A percentile compares a stretch with the other conserved stretches of the same genome.
Conservation (phyloP, 345 rosid genomes). For the Populus simonii region DNA sequence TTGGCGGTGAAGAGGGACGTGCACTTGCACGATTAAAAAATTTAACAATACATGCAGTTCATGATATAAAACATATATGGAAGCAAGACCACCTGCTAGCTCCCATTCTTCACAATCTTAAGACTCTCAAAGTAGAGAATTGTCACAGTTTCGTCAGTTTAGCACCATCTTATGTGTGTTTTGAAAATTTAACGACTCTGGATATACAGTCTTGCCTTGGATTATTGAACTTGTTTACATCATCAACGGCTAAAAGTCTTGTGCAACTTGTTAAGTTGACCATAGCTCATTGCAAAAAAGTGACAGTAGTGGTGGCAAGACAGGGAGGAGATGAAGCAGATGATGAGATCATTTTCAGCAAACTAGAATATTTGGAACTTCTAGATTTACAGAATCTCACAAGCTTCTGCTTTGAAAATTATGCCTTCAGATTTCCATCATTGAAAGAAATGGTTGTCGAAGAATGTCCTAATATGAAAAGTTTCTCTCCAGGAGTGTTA, state of each 20-base stretch:
- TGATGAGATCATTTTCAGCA: neutral
- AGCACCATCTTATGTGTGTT: neutral
- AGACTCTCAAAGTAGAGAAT: neutral
- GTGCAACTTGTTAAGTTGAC: neutral
- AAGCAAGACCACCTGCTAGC: neutral
- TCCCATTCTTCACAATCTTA: neutral
- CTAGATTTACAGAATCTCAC: neutral
- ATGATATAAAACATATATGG: neutral
- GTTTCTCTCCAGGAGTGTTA: constrained; percentile 17
- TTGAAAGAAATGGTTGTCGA: constrained; percentile 12
- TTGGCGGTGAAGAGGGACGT: too few relatives aligned
- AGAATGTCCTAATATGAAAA: constrained; percentile 8
- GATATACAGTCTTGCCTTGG: neutral
- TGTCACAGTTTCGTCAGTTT: constrained; percentile 3
- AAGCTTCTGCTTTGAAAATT: neutral
- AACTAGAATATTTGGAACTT: neutral
- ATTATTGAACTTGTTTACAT: neutral
- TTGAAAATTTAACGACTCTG: neutral
- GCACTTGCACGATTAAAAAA: neutral
- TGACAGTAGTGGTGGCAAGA: neutral
- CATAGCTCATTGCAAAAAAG: neutral
- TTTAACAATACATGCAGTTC: neutral
- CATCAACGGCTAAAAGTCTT: neutral
- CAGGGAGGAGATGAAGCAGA: neutral
- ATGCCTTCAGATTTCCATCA: constrained; percentile 8